Conservation (phyloP, 768 basidiomycete species). For the Boletus vinaceobasis region DNA sequence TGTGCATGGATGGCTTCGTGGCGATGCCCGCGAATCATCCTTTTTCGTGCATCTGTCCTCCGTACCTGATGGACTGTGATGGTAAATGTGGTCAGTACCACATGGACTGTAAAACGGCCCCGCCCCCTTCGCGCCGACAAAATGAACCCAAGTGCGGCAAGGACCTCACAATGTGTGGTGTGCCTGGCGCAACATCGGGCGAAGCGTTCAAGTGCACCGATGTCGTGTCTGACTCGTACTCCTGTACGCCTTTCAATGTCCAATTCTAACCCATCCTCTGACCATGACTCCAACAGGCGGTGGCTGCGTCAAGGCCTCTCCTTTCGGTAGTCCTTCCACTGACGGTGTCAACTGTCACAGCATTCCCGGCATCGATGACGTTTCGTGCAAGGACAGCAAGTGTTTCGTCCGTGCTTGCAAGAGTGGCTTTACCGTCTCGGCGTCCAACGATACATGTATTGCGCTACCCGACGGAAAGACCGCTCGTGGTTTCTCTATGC, state of each 20-base stretch:
- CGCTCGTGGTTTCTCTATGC: background rate
- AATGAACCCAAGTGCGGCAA: constrained; percentile 19
- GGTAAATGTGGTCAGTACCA: constrained; percentile 30
- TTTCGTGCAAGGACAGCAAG: constrained; percentile 23
- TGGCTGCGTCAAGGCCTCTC: constrained; percentile 29
- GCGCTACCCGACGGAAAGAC: background rate
- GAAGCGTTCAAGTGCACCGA: constrained; percentile 32
- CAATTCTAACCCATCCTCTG: background rate
- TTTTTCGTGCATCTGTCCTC: constrained; percentile 28
- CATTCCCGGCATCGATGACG: constrained; percentile 28
- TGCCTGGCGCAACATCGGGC: constrained; percentile 10
- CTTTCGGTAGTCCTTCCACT: constrained; percentile 13
- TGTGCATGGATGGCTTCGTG: constrained; percentile 28
- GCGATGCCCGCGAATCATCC: constrained; percentile 17
- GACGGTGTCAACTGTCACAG: constrained; percentile 32
- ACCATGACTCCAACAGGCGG: constrained; percentile 26
- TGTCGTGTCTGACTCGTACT: constrained; percentile 21
- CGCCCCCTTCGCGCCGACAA: constrained; percentile 18
- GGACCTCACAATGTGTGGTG: constrained; percentile 28
- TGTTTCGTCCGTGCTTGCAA: constrained; percentile 31
- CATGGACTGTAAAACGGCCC: constrained; percentile 14
- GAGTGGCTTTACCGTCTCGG: constrained; percentile 14
- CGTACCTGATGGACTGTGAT: constrained; percentile 26
- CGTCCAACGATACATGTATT: constrained; percentile 14
- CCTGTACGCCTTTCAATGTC: constrained; percentile 26